Base-by-base conservation (phyloP, 257 asterid species). In the Nicotiana obtusifolia region DNA sequence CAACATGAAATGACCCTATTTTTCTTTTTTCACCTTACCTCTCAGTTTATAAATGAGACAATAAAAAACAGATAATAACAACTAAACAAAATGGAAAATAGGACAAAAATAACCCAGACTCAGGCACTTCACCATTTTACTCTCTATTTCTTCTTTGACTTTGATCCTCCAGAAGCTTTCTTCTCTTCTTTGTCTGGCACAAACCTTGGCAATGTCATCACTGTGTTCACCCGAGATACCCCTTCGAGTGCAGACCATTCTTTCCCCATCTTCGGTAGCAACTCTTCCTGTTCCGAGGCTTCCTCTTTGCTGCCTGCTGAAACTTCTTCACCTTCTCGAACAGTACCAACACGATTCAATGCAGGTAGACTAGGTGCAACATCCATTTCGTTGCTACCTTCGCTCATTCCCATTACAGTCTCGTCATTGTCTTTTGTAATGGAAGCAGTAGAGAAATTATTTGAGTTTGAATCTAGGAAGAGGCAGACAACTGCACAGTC, bases 401-500 rank as follows among this genome's bases (percentile, higher is more conserved):
- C 78, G 15, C 37, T 69, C 24, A 11, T 60, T 77, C 73, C 87
- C 4, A 66, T 78, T 4, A 71, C 49, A 65, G n/a, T 66, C 53
- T 82, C 82, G 56, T 30, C 81, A 33, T 81, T 44, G 41, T 84
- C 79, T 41, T 85, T 52, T 24, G 82, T 56, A 61, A 65, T 37
- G 14, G 78, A 69, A 57, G 85, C 66, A 33, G 80, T 22, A 75
- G 82, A 77, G 15, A 84, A 65, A 77, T 87, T 86, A 16, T 87
- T 69, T 20, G 64, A 60, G 66, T 65, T 73, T 20, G 93, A 83
- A 79, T 87, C 86, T 8, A 89, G 91, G 44, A 87, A 88, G 80
- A 89, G 93, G 86, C 95, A 91, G 73, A 91, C 87, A 56, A 85
- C 93, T 10, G 94, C 91, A 86, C 94, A 91, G 87, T 91, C 94